Percentiles rank a stretch among this genome's conserved stretches.
These are phyloP conservation scores for Eutypa lata DNA, from an alignment of 2,329 filamentous ascomycete species.

Conservation along the genomic window DNA sequence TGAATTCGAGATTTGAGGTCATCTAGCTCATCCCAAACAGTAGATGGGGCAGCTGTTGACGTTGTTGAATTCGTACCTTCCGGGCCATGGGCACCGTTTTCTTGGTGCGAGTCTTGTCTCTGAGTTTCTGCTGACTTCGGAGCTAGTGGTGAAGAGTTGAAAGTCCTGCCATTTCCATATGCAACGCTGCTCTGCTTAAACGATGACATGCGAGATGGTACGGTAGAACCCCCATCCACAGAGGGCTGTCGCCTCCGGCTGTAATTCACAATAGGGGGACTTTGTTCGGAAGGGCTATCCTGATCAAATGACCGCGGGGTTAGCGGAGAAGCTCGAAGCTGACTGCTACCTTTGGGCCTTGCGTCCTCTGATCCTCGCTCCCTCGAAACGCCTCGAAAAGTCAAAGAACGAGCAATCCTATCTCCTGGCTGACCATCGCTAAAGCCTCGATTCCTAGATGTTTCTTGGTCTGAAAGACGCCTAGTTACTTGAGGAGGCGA, in stretches of 20 bases:
- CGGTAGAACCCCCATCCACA: conserved; percentile 41
- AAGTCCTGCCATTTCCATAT: conserved; percentile 41
- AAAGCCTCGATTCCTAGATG: conserved; percentile 35
- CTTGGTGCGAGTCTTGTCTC: conserved; percentile 32
- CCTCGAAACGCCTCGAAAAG: conserved; percentile 39
- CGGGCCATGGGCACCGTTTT: conserved; percentile 40
- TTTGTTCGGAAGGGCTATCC: conserved; percentile 43
- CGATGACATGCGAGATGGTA: conserved; percentile 40
- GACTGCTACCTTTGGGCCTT: conserved; percentile 34
- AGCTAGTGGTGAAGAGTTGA: conserved; percentile 60
- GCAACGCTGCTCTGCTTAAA: conserved; percentile 39
- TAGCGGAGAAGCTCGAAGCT: conserved; percentile 40
- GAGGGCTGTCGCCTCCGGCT: conserved; percentile 41
- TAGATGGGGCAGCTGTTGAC: conserved; percentile 85
- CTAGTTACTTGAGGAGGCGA: conserved; percentile 51
- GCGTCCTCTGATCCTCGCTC: conserved; percentile 40
- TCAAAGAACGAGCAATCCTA: conserved; percentile 38
- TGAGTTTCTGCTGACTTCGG: conserved; percentile 39
- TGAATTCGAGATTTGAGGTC: conserved; percentile 92
- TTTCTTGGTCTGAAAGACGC: conserved; percentile 57
- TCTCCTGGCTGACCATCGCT: conserved; percentile 41
- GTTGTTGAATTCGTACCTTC: conserved; percentile 82
- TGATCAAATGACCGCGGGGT: conserved; percentile 40
- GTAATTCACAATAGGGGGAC: conserved; percentile 15
- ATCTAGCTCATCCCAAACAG: conserved; percentile 96